Evolutionary conservation across 129 eudicot genomes (phyloP), one percentile per base, ranked within the genome.

Genomic region (Helichrysum umbraculigerum): DNA sequence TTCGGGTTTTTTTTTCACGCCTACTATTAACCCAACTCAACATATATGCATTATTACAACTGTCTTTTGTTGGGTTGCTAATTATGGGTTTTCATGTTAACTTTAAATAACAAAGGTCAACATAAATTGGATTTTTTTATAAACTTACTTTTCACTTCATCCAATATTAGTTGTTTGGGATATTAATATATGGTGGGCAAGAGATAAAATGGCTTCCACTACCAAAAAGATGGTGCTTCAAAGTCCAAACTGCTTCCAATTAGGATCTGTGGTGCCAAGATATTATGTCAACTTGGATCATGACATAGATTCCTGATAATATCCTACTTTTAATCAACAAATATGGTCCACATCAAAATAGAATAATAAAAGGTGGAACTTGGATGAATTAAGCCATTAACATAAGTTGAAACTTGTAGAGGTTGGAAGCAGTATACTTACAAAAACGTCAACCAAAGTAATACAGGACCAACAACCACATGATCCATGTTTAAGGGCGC

Each of bases 281-380:
- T 86, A 54, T 68, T 56, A 44, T 63, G 78, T 68, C 85, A 80
- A 76, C 84, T 79, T 47, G 83, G 63, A 57, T 66, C 28, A 67
- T 62, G 71, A 68, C 65, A 67, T 70, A 68, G 81, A 74, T 86
- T 86, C 90, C 76, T 39, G 62, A 73, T 78, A 68, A 71, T 68
- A 68, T 63, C 72, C 73, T 73, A 34, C 83, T 67, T 83, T 82
- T 34, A 20, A 73, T 68, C 60, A 62, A 73, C 39, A 59, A 65
- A 83, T 80, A 21, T 66, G 72, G 85, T 86, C 87, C 83, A 83
- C 60, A 66, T 67, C 47, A 28, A 33, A 66, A 60, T 68, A 72
- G 79, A 84, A 79, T 76, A 69, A 74, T 34, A 56, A 71, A 72
- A 81, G 78, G 74, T 81, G 59, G 77, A 68, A 69, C 0, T 25